Evolutionary conservation across 768 basidiomycete species (phyloP).

Genomic region (Lentinula raphanica): DNA sequence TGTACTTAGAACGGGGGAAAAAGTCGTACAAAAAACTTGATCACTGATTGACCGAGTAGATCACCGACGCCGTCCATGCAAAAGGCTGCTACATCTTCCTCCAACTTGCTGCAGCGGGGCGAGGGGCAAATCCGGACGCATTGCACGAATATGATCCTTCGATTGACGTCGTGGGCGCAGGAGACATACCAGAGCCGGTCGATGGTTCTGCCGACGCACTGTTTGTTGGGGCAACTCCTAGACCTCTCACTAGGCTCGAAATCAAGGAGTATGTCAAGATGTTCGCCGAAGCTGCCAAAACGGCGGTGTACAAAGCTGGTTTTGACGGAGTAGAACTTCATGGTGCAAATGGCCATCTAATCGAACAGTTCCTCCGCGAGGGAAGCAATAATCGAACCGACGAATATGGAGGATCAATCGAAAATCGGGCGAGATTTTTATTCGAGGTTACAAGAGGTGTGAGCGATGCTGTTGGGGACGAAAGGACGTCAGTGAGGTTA

Average conservation of each 20-base stretch:
- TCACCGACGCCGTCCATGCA: slow-evolving; percentile 37
- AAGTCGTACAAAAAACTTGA: too few relatives aligned
- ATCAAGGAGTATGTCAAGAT: slow-evolving; percentile 30
- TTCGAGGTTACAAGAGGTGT: slow-evolving; percentile 37
- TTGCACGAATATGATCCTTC: background rate
- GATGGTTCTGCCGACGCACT: slow-evolving; percentile 13
- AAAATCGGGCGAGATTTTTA: slow-evolving; percentile 40
- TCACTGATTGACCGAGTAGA: too few relatives aligned
- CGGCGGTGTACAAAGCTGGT: slow-evolving; percentile 37
- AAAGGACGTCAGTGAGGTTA: slow-evolving; percentile 36
- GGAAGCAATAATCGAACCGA: slow-evolving; percentile 39
- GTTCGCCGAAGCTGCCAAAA: slow-evolving; percentile 36
- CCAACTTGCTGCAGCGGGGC: slow-evolving; percentile 43
- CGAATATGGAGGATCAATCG: slow-evolving; percentile 44
- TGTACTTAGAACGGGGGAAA: background rate
- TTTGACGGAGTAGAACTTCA: slow-evolving; percentile 51
- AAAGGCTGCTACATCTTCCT: slow-evolving; percentile 33
- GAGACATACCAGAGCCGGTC: slow-evolving; percentile 9
- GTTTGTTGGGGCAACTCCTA: slow-evolving; percentile 11
- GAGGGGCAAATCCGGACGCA: slow-evolving; percentile 14
- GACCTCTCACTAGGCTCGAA: slow-evolving; percentile 29
- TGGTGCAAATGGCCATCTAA: slow-evolving; percentile 18
- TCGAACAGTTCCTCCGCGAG: slow-evolving; percentile 41
- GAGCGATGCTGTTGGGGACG: slow-evolving; percentile 33
- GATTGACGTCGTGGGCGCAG: slow-evolving; percentile 9